phyloP scores from a whole-genome alignment of 1,139 yeast species.

The Saccharomycopsis phalli region DNA sequence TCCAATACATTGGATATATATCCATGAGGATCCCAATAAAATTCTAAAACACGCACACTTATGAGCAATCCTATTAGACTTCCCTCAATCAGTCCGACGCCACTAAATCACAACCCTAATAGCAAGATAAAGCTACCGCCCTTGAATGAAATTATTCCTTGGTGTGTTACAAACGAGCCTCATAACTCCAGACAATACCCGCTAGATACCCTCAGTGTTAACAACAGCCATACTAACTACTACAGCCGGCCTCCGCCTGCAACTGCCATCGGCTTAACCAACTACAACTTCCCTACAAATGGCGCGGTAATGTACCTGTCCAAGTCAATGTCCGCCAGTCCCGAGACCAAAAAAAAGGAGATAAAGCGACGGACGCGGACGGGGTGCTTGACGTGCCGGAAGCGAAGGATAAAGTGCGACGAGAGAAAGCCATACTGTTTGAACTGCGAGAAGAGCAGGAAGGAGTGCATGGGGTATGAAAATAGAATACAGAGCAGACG shows the following conservation, averaged over 20 bases:
- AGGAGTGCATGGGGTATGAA: constrained; percentile 38
- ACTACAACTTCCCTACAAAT: neutral
- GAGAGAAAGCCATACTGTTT: constrained; percentile 66
- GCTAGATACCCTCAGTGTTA: neutral
- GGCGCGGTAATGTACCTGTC: constrained; percentile 3
- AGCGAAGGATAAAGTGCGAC: constrained; percentile 66
- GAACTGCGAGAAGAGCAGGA: constrained; percentile 64
- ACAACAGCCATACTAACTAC: neutral
- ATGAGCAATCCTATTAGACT: constrained; percentile 1
- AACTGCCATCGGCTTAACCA: neutral
- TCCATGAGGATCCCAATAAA: too few relatives aligned
- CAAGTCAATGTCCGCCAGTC: constrained; percentile 5
- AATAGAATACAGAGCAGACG: constrained; percentile 4
- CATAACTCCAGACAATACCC: neutral
- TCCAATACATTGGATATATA: too few relatives aligned
- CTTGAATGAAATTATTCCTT: constrained; percentile 1
- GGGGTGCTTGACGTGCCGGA: constrained; percentile 68
- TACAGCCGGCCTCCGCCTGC: constrained; percentile 1
- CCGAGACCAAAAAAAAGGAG: constrained; percentile 13
- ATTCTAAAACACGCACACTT: too few relatives aligned
- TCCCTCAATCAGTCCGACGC: neutral
- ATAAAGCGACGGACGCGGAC: constrained; percentile 49
- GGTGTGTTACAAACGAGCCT: neutral
- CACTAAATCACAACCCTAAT: neutral
- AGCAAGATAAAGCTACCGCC: neutral